phyloP scores from a whole-genome alignment of 352 stramenopile genomes.

The Phytophthora palmivora region DNA sequence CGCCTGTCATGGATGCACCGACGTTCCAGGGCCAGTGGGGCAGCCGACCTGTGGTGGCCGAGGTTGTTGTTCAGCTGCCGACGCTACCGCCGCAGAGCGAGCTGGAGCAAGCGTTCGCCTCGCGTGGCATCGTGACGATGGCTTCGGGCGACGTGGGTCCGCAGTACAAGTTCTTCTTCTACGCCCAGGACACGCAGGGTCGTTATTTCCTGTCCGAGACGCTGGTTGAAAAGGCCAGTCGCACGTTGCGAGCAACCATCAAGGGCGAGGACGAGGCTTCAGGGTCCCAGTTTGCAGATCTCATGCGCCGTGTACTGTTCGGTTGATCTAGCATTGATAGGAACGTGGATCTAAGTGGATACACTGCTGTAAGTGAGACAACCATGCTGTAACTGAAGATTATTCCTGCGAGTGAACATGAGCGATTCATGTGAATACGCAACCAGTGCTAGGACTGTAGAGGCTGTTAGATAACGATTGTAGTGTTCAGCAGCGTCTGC shows the following conservation, averaged over 20 bases:
- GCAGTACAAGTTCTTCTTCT: constrained; percentile 91
- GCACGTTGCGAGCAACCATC: constrained; percentile 69
- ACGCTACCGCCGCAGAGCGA: constrained; percentile 64
- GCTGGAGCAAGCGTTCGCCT: constrained; percentile 70
- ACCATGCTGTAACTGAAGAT: background rate
- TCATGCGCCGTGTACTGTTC: constrained; percentile 72
- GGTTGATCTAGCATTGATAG: constrained; percentile 34
- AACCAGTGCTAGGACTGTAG: no score
- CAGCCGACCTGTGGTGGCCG: constrained; percentile 69
- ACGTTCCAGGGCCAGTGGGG: constrained; percentile 83
- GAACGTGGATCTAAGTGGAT: no score
- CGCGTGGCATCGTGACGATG: constrained; percentile 75
- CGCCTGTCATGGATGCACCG: constrained; percentile 73
- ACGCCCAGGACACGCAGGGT: constrained; percentile 72
- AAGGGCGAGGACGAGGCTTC: constrained; percentile 74
- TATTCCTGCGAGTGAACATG: no score
- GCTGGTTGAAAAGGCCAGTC: constrained; percentile 73
- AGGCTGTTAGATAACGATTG: no score
- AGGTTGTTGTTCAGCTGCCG: constrained; percentile 65
- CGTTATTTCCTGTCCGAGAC: constrained; percentile 77
- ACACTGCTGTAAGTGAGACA: background rate
- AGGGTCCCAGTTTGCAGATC: constrained; percentile 66
- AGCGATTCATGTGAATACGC: no score
- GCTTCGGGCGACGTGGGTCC: constrained; percentile 78
- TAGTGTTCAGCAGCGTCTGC: no score